Evolutionary conservation across 306 rosid species (phyloP), one percentile per base, ranked within the genome.

Genomic region (Dryas alaskensis): DNA sequence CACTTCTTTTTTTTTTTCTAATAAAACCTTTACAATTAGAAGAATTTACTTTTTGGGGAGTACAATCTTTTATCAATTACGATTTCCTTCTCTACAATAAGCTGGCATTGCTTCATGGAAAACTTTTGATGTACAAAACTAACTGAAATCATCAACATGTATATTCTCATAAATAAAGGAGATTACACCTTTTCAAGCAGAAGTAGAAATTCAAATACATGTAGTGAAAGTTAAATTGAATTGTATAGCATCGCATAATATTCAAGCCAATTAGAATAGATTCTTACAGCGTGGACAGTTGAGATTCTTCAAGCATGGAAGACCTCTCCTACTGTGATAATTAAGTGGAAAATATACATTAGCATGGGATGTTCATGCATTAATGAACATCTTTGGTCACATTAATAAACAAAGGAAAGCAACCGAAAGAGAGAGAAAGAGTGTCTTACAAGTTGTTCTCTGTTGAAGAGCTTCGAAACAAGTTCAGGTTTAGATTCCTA

Each of bases 401-500:
- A 43, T 39, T 4, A 39, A 60, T 27, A 60, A 48, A 47, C 50
- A 7, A 58, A 16, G 13, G 43, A 60, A 58, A 8, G 44, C 44
- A 66, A 31, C 22, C 72, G 73, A 78, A 64, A 50, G 65, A 78
- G 47, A 67, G 59, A 53, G 43, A 69, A 4, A 69, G 76, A 45
- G 69, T 19, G 55, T 72, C 93, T 88, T 81, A 93, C 98, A 61
- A 72, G 73, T 74, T 78, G 70, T 76, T 81, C 70, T 53, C 69
- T 10, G 70, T 72, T 22, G 60, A 84, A 61, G 88, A 89, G 87
- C 92, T 84, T 78, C 77, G 83, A 47, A 85, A 91, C 89, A 93
- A 76, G 79, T 93, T 93, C 66, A 89, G 67, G 70, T 93, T 81
- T 75, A 93, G 78, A 77, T 93, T 91, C 89, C 98, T 91, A 72